phyloP scores from a whole-genome alignment of 148 eudicot genomes.

The Rhododendron simsii region DNA sequence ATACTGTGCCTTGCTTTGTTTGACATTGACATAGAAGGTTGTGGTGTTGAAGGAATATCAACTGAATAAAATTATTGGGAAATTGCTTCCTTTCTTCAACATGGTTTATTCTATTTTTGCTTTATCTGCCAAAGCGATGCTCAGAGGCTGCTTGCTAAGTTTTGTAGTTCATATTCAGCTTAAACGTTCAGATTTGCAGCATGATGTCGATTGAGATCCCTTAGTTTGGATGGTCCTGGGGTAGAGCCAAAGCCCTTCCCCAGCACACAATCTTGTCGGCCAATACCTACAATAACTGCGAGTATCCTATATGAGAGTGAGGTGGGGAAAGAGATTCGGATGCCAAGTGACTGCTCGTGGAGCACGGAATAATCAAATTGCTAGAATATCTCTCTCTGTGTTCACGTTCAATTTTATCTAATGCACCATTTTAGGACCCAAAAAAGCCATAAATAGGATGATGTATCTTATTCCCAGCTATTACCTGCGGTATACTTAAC shows the following conservation, averaged over 20 bases:
- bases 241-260: not conserved
- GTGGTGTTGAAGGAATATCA: not conserved
- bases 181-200: not conserved
- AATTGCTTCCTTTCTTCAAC: constrained; percentile 1
- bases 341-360: not conserved
- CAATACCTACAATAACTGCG: too few relatives aligned
- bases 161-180: not conserved
- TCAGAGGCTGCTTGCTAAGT: not conserved
- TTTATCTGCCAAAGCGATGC: not conserved
- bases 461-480: not conserved
- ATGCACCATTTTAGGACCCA: not conserved
- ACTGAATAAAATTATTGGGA: not conserved
- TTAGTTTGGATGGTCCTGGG: not conserved
- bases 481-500: not conserved
- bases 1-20: not conserved
- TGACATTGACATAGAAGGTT: too few relatives aligned
- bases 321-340: not conserved
- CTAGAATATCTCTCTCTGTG: not conserved
- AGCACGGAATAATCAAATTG: too few relatives aligned
- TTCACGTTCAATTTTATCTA: not conserved
- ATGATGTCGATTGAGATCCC: not conserved
- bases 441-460: not conserved
- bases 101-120: not conserved
- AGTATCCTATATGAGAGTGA: too few relatives aligned
- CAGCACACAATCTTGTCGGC: not conserved